Evolutionary conservation across 306 rosid genomes (phyloP), one percentile per base, ranked within the genome.

Genomic region (Rosa lucieae): DNA sequence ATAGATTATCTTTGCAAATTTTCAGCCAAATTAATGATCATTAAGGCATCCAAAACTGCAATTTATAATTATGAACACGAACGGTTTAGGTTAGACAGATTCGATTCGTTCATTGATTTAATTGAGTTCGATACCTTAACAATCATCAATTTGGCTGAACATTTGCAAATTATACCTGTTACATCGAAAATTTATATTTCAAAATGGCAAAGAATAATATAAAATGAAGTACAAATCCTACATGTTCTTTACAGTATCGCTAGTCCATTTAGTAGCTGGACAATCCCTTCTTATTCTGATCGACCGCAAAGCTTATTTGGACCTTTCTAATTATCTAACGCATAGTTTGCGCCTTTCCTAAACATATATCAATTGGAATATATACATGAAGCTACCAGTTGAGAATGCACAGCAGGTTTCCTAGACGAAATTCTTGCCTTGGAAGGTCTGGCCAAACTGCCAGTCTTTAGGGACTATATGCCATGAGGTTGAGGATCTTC

Each of bases 371-470:
- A 23, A 23, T 52, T 59, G 3, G 2, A 59, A 23, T 8, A 23
- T 21, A 26, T 61, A 21, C 63, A 56, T n/a, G 39, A 21, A n/a
- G 67, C 39, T 26, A 61, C 17, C 9, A 26, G 14, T 62, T 5
- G 40, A 63, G 37, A 15, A 23, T 26, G 67, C 15, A 26, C 37
- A 10, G 68, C 68, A 29, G 68, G 10, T 13, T 32, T 29, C 68
- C 68, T 63, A 63, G 68, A 5, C 0, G 40, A 63, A 63, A 14
- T 63, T 63, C 68, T 32, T 63, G 68, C 68, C 68, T 2, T 63
- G 20, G 68, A 63, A 63, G 68, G 68, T 26, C 7, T 63, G 68
- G 68, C 68, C 68, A 63, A 29, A 63, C 68, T 63, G 68, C 68
- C 68, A 63, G 14, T 13, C 11, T 3, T 26, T 2, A 29, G 68